phyloP scores from a whole-genome alignment of 306 rosid genomes.

The Urtica urens region DNA sequence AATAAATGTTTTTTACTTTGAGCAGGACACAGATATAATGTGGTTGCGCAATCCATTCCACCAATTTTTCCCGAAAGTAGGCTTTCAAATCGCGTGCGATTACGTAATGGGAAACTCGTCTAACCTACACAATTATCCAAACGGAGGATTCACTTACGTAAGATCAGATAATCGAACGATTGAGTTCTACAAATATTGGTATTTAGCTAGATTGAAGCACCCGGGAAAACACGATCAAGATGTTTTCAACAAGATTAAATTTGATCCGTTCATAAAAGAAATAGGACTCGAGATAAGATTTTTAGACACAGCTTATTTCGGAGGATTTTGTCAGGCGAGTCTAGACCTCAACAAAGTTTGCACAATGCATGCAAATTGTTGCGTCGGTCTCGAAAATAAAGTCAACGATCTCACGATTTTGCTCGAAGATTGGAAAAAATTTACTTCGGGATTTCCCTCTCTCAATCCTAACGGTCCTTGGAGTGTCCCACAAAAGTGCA shows the following conservation, averaged over 20 bases:
- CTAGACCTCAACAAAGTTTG: constrained; percentile 30
- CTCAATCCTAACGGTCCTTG: constrained; percentile 23
- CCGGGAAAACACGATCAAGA: constrained; percentile 59
- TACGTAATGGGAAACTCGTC: constrained; percentile 27
- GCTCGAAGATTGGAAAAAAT: constrained; percentile 68
- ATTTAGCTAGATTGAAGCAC: constrained; percentile 25
- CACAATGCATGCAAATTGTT: constrained; percentile 92
- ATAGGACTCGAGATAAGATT: constrained; percentile 45
- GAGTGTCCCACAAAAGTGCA: constrained; percentile 45
- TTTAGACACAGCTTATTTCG: constrained; percentile 46
- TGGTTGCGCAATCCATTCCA: constrained; percentile 75
- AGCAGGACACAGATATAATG: constrained; percentile 83
- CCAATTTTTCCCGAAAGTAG: constrained; percentile 35
- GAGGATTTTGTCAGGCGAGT: constrained; percentile 63
- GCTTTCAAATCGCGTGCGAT: constrained; percentile 84
- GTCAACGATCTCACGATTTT: constrained; percentile 53
- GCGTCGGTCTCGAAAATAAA: constrained; percentile 58
- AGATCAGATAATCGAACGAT: constrained; percentile 40
- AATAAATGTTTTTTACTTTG: neutral
- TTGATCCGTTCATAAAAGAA: constrained; percentile 13
- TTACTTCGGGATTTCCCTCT: constrained; percentile 13
- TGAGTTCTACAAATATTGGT: constrained; percentile 65
- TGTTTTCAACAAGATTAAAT: constrained; percentile 55
- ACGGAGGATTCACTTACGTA: constrained; percentile 72
- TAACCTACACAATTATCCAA: constrained; percentile 34